Conservation (phyloP, 2,329 filamentous ascomycete species). For the Laburnicola sp. region DNA sequence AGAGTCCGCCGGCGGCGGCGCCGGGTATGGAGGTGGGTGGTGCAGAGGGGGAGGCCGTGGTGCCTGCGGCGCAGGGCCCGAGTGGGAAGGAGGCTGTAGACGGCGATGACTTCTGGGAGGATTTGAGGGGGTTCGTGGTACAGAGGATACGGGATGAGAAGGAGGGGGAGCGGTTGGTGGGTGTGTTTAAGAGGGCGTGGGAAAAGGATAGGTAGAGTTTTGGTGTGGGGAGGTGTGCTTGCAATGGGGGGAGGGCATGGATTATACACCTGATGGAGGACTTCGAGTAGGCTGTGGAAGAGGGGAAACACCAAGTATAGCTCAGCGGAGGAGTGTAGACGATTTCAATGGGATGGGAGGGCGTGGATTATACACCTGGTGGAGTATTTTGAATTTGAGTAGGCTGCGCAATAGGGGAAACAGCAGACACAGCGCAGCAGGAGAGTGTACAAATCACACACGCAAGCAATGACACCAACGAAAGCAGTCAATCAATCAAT, state of each 20-base stretch:
- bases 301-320: no score
- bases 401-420: no score
- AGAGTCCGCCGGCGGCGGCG: constrained; percentile 54
- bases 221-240: no score
- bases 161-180: constrained; percentile 66
- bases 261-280: no score
- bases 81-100: constrained; percentile 64
- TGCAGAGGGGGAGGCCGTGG: constrained; percentile 29
- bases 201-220: constrained; percentile 45
- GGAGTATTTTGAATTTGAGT: no score
- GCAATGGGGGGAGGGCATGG: no score
- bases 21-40: constrained; percentile 53
- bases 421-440: no score
- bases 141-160: constrained; percentile 74
- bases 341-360: no score
- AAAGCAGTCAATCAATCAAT: constrained; percentile 19
- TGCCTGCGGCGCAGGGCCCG: constrained; percentile 54
- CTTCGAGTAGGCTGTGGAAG: no score
- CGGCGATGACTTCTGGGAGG: constrained; percentile 80
- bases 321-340: no score
- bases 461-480: constrained; percentile 15
- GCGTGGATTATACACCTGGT: no score
- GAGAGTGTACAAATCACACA: constrained; percentile 1
- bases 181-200: constrained; percentile 73
- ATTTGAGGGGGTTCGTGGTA: constrained; percentile 77